Evolutionary conservation across 1,284 basidiomycete genomes (phyloP).

Genomic region (Cryptococcus sp.): DNA sequence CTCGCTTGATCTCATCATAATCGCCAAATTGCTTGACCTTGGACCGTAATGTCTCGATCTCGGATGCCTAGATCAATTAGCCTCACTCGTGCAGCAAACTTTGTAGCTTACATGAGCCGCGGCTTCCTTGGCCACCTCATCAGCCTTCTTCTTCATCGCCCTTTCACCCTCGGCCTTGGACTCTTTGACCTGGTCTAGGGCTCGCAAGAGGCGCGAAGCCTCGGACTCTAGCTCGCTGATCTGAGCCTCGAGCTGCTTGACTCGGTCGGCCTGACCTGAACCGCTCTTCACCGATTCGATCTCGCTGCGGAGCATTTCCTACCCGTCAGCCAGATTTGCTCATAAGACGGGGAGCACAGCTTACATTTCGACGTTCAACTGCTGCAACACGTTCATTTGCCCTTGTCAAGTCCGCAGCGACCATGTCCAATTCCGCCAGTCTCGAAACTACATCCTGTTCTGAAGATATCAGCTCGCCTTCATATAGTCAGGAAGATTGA

Average conservation of each 20-base stretch:
- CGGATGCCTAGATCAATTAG: slow-evolving; percentile 47
- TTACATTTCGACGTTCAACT: slow-evolving; percentile 85
- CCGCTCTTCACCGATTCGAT: slow-evolving; percentile 83
- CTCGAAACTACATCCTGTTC: slow-evolving; percentile 86
- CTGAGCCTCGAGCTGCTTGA: slow-evolving; percentile 67
- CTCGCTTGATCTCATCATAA: slow-evolving; percentile 94
- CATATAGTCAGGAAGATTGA: background rate
- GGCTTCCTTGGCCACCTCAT: slow-evolving; percentile 61
- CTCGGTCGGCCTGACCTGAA: slow-evolving; percentile 69
- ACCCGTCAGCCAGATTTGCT: slow-evolving; percentile 7
- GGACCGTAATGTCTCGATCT: slow-evolving; percentile 63
- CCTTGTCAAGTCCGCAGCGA: slow-evolving; percentile 84
- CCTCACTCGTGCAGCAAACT: background rate
- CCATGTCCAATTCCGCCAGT: slow-evolving; percentile 84
- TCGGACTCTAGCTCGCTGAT: slow-evolving; percentile 69
- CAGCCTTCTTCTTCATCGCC: slow-evolving; percentile 55
- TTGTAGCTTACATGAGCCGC: slow-evolving; percentile 54
- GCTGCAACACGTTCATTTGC: slow-evolving; percentile 87
- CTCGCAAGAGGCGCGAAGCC: slow-evolving; percentile 62
- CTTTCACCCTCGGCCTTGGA: slow-evolving; percentile 55
- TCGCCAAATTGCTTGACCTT: slow-evolving; percentile 70
- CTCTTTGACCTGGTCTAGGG: slow-evolving; percentile 66
- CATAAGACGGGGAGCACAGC: slow-evolving; percentile 23
- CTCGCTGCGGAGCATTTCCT: slow-evolving; percentile 89
- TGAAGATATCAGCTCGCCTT: slow-evolving; percentile 41